Conservation (phyloP, 2,329 filamentous ascomycete genomes). For the Xylaria sp. region DNA sequence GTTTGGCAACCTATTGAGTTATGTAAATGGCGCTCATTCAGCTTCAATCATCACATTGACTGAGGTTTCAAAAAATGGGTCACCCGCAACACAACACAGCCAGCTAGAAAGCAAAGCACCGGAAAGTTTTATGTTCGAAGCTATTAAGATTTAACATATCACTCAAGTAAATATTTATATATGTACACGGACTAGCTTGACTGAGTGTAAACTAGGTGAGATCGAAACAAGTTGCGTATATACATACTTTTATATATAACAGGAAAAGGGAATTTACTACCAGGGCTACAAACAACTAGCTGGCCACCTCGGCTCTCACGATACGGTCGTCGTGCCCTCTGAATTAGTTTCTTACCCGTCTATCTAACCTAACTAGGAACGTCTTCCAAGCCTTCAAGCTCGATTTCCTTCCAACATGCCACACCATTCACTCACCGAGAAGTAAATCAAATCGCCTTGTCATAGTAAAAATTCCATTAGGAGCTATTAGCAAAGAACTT, state of each 20-base stretch:
- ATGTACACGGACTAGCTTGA: neutral
- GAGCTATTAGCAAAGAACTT: slow-evolving; percentile 59
- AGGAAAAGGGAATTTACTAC: neutral
- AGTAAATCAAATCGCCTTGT: neutral
- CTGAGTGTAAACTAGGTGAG: neutral
- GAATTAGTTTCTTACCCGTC: neutral
- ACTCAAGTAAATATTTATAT: neutral
- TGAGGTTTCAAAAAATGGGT: neutral
- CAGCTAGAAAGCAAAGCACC: neutral
- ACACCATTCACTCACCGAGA: neutral
- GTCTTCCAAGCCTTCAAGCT: neutral
- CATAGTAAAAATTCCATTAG: slow-evolving; percentile 39
- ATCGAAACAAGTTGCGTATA: neutral
- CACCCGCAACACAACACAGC: neutral
- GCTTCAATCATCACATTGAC: too few species aligned
- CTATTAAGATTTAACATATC: too few species aligned
- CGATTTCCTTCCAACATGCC: neutral
- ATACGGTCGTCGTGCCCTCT: neutral
- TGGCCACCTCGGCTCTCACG: neutral
- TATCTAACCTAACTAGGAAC: neutral
- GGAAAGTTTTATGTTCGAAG: neutral
- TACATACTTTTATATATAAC: too few species aligned
- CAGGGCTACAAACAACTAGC: neutral
- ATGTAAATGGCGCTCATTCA: neutral
- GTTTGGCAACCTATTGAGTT: neutral